These are phyloP conservation scores for Xylariaceae sp. DNA, from an alignment of 2,329 filamentous ascomycete genomes.

Conservation along the genomic window DNA sequence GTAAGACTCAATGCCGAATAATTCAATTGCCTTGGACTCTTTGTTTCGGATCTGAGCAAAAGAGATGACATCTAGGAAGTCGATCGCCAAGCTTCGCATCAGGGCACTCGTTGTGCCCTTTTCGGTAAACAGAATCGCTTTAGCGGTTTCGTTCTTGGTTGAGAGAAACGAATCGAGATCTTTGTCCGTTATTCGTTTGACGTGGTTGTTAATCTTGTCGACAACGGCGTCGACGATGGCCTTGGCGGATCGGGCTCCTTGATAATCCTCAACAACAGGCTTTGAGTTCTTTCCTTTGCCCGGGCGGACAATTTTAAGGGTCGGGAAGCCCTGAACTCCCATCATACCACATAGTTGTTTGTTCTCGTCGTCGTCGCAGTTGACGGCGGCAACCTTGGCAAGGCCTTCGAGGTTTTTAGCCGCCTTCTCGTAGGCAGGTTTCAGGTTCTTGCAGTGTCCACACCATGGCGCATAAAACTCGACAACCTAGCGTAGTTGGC, in stretches of 20 bases:
- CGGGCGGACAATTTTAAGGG: constrained; percentile 89
- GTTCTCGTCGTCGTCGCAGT: constrained; percentile 94
- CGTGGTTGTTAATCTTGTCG: constrained; percentile 89
- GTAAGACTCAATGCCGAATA: constrained; percentile 78
- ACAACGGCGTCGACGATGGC: constrained; percentile 85
- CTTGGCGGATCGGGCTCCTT: constrained; percentile 82
- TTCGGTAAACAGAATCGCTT: constrained; percentile 90
- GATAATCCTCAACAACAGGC: constrained; percentile 88
- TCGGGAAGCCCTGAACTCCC: constrained; percentile 93
- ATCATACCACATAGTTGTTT: constrained; percentile 84
- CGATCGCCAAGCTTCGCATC: constrained; percentile 84
- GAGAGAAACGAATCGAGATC: constrained; percentile 76
- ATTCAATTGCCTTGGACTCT: constrained; percentile 72
- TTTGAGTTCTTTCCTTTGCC: constrained; percentile 69
- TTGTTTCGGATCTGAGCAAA: constrained; percentile 86
- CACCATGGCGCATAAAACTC: constrained; percentile 99
- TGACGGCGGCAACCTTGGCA: constrained; percentile 90
- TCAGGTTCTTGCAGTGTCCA: constrained; percentile 94
- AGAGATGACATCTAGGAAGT: constrained; percentile 80
- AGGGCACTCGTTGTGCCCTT: constrained; percentile 88
- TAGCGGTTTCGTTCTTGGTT: constrained; percentile 71
- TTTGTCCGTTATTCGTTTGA: constrained; percentile 80
- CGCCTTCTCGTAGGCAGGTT: constrained; percentile 93
- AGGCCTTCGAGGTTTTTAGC: constrained; percentile 88
- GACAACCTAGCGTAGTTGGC: constrained; percentile 53